These are phyloP conservation scores for Lactarius quietus DNA, from an alignment of 768 basidiomycete genomes.

Conservation along the genomic window DNA sequence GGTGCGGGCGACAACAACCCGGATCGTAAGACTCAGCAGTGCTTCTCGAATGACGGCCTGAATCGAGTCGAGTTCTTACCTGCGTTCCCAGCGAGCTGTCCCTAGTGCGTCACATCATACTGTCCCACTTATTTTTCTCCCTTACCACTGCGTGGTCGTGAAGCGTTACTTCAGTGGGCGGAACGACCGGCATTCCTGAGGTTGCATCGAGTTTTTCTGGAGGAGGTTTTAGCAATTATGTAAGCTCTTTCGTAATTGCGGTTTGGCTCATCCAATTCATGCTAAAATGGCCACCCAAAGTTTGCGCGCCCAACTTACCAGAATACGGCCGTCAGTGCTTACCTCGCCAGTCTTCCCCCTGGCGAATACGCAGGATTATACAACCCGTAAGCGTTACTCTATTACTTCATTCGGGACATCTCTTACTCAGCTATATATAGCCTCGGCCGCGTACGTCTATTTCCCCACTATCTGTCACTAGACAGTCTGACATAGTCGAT, in stretches of 20 bases:
- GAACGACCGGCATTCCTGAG: slow-evolving; percentile 58
- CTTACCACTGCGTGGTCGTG: not conserved
- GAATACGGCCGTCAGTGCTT: slow-evolving; percentile 39
- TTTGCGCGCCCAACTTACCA: slow-evolving; percentile 55
- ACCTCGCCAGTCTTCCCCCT: slow-evolving; percentile 41
- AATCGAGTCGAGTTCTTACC: slow-evolving; percentile 51
- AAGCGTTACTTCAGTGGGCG: slow-evolving; percentile 73
- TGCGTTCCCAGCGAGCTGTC: slow-evolving; percentile 55
- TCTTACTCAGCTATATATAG: not conserved
- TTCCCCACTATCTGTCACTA: not conserved
- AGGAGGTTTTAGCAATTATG: slow-evolving; percentile 72
- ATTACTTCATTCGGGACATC: not conserved
- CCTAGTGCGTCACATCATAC: slow-evolving; percentile 32
- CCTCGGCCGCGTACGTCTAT: slow-evolving; percentile 47
- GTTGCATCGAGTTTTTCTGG: slow-evolving; percentile 59
- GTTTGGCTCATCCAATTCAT: not conserved
- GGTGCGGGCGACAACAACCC: slow-evolving; percentile 65
- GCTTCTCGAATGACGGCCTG: slow-evolving; percentile 55
- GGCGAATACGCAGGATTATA: slow-evolving; percentile 52
- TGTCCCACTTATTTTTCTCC: not conserved
- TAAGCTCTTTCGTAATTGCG: slow-evolving; percentile 31
- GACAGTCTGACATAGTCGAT: not conserved
- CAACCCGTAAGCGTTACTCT: slow-evolving; percentile 49
- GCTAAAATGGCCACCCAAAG: slow-evolving; percentile 36
- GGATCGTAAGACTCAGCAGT: slow-evolving; percentile 49